phyloP scores from a whole-genome alignment of 495 filamentous ascomycete genomes.

The Penicillium parvum region DNA sequence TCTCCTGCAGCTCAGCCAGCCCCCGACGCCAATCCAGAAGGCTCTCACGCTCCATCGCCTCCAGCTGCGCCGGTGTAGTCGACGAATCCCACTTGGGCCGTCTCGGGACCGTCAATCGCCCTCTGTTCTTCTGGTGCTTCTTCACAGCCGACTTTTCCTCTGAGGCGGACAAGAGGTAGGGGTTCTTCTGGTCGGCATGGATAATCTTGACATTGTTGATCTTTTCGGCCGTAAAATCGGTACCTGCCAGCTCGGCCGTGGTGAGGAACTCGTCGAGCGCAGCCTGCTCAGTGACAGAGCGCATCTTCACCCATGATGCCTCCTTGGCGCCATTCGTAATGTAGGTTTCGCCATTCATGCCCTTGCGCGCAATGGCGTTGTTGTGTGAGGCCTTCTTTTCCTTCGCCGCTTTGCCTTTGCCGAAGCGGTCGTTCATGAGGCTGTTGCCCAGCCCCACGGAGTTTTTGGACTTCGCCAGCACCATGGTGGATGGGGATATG shows the following conservation, averaged over 20 bases:
- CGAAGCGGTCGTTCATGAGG: slow-evolving; percentile 92
- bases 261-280: slow-evolving; percentile 82
- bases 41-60: slow-evolving; percentile 70
- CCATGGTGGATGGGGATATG: slow-evolving; percentile 57
- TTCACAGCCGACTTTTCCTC: slow-evolving; percentile 73
- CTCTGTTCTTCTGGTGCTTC: slow-evolving; percentile 77
- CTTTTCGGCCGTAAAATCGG: slow-evolving; percentile 98
- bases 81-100: slow-evolving; percentile 81
- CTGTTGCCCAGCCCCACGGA: slow-evolving; percentile 85
- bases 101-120: slow-evolving; percentile 79
- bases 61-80: slow-evolving; percentile 79
- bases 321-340: slow-evolving; percentile 46
- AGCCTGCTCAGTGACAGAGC: slow-evolving; percentile 94
- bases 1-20: slow-evolving; percentile 87
- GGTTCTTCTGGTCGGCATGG: slow-evolving; percentile 90
- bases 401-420: slow-evolving; percentile 76
- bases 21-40: slow-evolving; percentile 88
- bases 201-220: slow-evolving; percentile 99
- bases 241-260: slow-evolving; percentile 92
- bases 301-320: slow-evolving; percentile 72
- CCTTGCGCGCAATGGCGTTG: slow-evolving; percentile 42
- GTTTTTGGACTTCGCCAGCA: slow-evolving; percentile 92
- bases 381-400: slow-evolving; percentile 65
- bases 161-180: slow-evolving; percentile 82
- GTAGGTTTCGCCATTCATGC: slow-evolving; percentile 43